Evolutionary conservation across 257 asterid species (phyloP).

Genomic region (Haberlea rhodopensis): DNA sequence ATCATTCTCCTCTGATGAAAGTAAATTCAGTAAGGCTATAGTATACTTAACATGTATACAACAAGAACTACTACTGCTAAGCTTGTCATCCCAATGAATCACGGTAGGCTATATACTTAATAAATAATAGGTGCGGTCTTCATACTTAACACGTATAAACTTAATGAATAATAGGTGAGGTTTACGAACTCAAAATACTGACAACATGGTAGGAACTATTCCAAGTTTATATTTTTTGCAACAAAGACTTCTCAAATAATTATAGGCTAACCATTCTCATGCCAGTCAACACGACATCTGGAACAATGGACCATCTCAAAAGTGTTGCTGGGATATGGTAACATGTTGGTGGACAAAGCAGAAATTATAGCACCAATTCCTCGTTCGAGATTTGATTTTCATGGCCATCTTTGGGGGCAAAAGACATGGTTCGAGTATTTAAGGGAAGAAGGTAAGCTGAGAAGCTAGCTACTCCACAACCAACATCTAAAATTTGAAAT

Average conservation of each 20-base stretch:
- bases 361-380: slow-evolving; percentile 90
- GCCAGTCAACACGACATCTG: slow-evolving; percentile 92
- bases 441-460: slow-evolving; percentile 88
- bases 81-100: too few species aligned
- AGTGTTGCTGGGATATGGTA: slow-evolving; percentile 81
- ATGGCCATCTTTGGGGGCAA: slow-evolving; percentile 94
- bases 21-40: not conserved
- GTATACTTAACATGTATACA: not conserved
- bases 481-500: slow-evolving; percentile 85
- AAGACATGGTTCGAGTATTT: slow-evolving; percentile 77
- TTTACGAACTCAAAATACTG: not conserved
- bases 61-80: too few species aligned
- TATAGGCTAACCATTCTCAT: slow-evolving; percentile 61
- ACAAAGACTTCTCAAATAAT: not conserved
- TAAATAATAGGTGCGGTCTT: too few species aligned
- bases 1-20: not conserved
- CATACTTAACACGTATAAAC: too few species aligned
- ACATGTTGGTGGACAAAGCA: slow-evolving; percentile 74
- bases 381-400: slow-evolving; percentile 92
- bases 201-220: not conserved
- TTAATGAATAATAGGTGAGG: too few species aligned
- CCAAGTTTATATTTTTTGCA: not conserved
- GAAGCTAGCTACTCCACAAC: slow-evolving; percentile 98
- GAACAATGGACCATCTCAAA: slow-evolving; percentile 96
- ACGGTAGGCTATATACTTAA: too few species aligned